A percentile compares a stretch with the other conserved stretches of the same genome.
Conservation (phyloP, 108 stramenopile species). For the Cyclotella atomus region DNA sequence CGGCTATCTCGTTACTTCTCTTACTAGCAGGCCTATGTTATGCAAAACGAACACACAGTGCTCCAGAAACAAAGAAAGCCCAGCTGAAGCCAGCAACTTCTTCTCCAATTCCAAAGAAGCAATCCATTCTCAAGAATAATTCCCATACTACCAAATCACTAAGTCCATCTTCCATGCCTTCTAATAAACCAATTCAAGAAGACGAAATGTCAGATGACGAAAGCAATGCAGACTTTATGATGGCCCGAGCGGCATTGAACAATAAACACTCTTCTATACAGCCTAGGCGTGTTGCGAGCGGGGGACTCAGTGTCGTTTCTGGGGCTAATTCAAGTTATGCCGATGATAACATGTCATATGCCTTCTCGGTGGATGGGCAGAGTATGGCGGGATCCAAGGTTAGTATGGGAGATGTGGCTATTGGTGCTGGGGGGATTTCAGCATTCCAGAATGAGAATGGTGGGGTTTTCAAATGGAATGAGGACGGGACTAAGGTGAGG, state of each 20-base stretch:
- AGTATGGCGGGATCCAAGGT: slow-evolving; percentile 5
- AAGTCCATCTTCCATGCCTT: slow-evolving; percentile 9
- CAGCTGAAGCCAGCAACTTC: not conserved
- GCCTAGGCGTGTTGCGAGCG: not conserved
- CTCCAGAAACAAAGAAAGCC: not conserved
- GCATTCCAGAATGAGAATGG: slow-evolving; percentile 48
- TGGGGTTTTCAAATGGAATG: slow-evolving; percentile 46
- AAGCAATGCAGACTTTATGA: slow-evolving; percentile 27
- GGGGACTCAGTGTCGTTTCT: slow-evolving; percentile 8
- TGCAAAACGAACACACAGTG: slow-evolving; percentile 18
- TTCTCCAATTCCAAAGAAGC: not conserved
- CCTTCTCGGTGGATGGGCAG: slow-evolving; percentile 32
- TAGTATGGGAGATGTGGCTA: slow-evolving; percentile 24
- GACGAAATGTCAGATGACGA: slow-evolving; percentile 9
- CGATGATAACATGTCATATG: slow-evolving; percentile 42
- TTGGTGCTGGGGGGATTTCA: slow-evolving; percentile 37
- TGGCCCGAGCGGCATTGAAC: slow-evolving; percentile 28
- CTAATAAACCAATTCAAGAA: slow-evolving; percentile 6
- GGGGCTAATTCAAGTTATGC: not conserved
- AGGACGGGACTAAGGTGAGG: slow-evolving; percentile 41
- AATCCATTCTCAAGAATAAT: slow-evolving; percentile 13
- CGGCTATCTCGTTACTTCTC: slow-evolving; percentile 23
- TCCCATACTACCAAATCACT: not conserved
- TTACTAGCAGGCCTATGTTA: slow-evolving; percentile 33
- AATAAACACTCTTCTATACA: not conserved